A percentile compares a stretch with the other conserved stretches of the same genome.
phyloP scores from a whole-genome alignment of 495 filamentous ascomycete genomes.

The Aspergillus olivimuriae region DNA sequence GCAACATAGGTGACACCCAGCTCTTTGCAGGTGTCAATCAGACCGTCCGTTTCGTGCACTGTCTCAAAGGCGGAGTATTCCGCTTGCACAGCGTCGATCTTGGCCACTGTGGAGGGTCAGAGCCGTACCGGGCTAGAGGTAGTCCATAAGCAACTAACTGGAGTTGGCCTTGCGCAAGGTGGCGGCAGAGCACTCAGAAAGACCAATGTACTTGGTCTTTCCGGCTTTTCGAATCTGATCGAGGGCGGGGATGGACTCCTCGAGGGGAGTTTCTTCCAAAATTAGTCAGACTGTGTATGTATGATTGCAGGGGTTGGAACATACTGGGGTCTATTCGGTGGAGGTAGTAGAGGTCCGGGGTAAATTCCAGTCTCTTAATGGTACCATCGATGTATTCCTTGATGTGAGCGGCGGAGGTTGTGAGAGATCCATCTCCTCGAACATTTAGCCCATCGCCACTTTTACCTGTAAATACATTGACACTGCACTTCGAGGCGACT shows the following conservation, averaged over 20 bases:
- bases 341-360: not conserved
- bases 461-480: constrained; percentile 32
- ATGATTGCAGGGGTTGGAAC: constrained; percentile 1
- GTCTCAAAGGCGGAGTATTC: constrained; percentile 48
- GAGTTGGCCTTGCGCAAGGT: constrained; percentile 40
- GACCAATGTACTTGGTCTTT: constrained; percentile 43
- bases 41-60: constrained; percentile 34
- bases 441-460: too few relatives aligned
- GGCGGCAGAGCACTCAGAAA: constrained; percentile 39
- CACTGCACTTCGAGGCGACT: constrained; percentile 47
- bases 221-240: constrained; percentile 40
- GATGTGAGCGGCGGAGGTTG: constrained; percentile 32
- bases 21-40: constrained; percentile 36
- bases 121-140: not conserved
- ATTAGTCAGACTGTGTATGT: not conserved
- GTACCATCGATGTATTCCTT: not conserved
- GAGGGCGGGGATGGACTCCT: constrained; percentile 40
- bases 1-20: constrained; percentile 38
- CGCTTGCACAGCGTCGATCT: constrained; percentile 45
- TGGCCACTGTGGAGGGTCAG: constrained; percentile 29
- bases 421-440: constrained; percentile 21
- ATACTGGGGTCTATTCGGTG: constrained; percentile 28
- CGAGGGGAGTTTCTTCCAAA: constrained; percentile 36
- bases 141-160: constrained; percentile 17
- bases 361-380: not conserved